A percentile compares a stretch with the other conserved stretches of the same genome.
Conservation (phyloP, 345 rosid species). For the Brassica juncea region DNA sequence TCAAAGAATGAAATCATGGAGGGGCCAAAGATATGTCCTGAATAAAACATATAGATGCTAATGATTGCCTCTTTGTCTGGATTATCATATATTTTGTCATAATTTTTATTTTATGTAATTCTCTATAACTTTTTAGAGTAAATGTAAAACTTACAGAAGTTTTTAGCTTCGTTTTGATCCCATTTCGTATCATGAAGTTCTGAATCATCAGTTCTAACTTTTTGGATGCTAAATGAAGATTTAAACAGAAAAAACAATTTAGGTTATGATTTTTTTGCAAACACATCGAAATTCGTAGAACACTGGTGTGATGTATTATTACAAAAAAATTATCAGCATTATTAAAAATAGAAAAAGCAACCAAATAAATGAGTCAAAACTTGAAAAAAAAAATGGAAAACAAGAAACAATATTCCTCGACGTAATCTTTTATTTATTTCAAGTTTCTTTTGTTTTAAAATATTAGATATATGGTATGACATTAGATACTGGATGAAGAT, state of each 20-base stretch:
- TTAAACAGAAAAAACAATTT: neutral
- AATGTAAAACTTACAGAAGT: neutral
- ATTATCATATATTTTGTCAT: neutral
- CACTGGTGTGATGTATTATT: neutral
- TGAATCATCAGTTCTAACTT: neutral
- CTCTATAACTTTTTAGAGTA: neutral
- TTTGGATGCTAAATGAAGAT: neutral
- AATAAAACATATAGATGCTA: constrained; percentile 43
- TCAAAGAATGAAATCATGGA: constrained; percentile 48
- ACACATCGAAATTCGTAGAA: neutral
- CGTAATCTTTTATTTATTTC: neutral
- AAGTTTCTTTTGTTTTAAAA: neutral
- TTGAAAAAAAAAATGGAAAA: neutral
- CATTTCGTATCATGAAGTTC: neutral
- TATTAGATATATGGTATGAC: neutral
- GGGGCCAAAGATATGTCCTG: constrained; percentile 45
- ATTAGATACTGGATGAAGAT: too few relatives aligned
- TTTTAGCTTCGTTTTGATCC: neutral
- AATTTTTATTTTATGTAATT: neutral
- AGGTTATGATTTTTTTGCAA: neutral
- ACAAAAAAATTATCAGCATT: neutral
- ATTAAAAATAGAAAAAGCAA: neutral
- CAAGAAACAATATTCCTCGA: neutral
- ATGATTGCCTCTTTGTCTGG: constrained; percentile 50
- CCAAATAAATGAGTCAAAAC: neutral